Base-by-base conservation (phyloP, 495 filamentous ascomycete genomes). In the Hyaloscypha finlandica region DNA sequence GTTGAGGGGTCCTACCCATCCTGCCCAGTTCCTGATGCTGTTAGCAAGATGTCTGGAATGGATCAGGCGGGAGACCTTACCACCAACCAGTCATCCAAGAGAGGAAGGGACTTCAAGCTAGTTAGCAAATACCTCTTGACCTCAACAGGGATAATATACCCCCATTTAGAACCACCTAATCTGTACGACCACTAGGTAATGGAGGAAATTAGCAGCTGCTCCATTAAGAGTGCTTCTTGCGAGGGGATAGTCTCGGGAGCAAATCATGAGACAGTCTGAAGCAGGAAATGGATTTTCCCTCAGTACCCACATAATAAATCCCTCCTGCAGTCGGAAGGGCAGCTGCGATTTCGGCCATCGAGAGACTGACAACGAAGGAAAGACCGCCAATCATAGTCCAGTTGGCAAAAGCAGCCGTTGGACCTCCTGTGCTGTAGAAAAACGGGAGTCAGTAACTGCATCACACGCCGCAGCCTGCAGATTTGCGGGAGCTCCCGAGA, bases 11-110 rank as follows among this genome's bases (percentile, higher is more conserved):
- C 5, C 29, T 58, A 77, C 61, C 74, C 74, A 77, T 54, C 69
- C 73, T 31, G 69, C 65, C 68, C 66, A 76, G 56, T 75, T 77
- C 73, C 66, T 59, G 39, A 59, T 32, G 20, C 35, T 22, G 29
- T 54, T 37, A 45, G 30, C 53, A 33, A 11, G 35, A 37, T 29
- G 25, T 52, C 22, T 30, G 32, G 11, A 63, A 63, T 4, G 14
- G 16, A 22, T 48, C 33, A 31, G 5, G 31, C 11, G n/a, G 31
- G 20, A 32, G 4, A 39, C 25, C 53, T n/a, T 52, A 64, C 71
- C 73, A 75, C 73, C 73, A 73, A 0, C 69, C 75, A 29, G 76
- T 76, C 71, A 77, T 75, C 76, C 76, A 77, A 16, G 68, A 61
- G 2, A 77, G 63, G 59, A 77, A 76, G 2, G 74, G 74, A 2